Base-by-base conservation (phyloP, 148 eudicot species). In the Cornus kousa region DNA sequence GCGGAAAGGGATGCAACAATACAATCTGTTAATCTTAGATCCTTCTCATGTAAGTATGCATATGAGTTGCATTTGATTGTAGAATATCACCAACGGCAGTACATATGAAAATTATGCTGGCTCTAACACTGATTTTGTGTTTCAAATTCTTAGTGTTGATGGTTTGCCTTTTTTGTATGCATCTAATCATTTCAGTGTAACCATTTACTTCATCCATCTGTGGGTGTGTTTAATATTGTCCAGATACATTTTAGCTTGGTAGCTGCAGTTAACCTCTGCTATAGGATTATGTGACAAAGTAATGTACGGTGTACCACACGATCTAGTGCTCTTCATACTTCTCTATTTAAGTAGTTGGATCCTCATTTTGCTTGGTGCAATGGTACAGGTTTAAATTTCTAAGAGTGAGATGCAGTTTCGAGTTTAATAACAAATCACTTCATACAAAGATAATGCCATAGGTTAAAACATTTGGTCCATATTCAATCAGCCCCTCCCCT, bases 1-100 rank as follows among this genome's bases (percentile, higher is more conserved):
- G 79, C 83, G 77, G 33, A 87, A 86, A 60, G 95, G 99, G 67
- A 57, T 17, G 59, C 85, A 86, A 79, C 83, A 87, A 24, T 92
- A 83, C 84, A 94, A 88, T 74, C 84, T 96, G 71, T 82, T 96
- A 78, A 87, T 96, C 72, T 80, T 96, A 72, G 99, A 96, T 76
- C 99, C 97, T 80, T 88, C 71, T 76, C 95, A 90, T 84, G 99
- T 96, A 86, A 79, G 94, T 74, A 64, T 77, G 23, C 55, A 50
- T 72, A 67, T 67, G 32, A 67, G 20, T 62, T 55, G 60, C 28
- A 48, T 17, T 53, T 68, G 70, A 53, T 46, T 66, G 19, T 33
- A 48, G 9, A 68, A 24, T 22, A 68, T 14, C n/a, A 33, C 35
- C 37, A 64, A 64, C 20, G 17, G 31, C 70, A 13, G 35, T 62